Conservation (phyloP, 768 basidiomycete genomes). For the Coprinopsis sp. region DNA sequence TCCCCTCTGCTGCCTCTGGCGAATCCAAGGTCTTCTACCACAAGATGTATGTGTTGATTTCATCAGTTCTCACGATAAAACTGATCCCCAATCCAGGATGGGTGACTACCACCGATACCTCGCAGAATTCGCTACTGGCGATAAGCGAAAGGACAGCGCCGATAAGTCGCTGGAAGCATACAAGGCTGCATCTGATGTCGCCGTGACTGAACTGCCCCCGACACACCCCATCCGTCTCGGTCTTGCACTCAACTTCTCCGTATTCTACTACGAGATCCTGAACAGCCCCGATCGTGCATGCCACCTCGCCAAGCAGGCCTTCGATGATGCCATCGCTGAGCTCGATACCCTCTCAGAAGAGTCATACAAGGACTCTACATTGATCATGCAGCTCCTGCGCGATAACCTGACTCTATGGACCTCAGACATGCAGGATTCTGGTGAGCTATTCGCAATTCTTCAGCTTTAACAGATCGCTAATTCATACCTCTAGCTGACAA, state of each 20-base stretch:
- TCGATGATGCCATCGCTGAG: constrained; percentile 98
- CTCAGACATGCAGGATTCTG: constrained; percentile 93
- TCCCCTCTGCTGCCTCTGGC: constrained; percentile 92
- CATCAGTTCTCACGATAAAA: constrained; percentile 3
- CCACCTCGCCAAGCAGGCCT: constrained; percentile 98
- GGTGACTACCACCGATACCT: constrained; percentile 99
- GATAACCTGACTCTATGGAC: constrained; percentile 99
- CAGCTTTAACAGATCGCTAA: constrained; percentile 7
- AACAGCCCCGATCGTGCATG: constrained; percentile 98
- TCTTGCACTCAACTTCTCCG: constrained; percentile 98
- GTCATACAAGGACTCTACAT: constrained; percentile 98
- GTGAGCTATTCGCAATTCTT: constrained; percentile 36
- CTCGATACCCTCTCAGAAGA: constrained; percentile 98
- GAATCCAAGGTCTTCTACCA: constrained; percentile 99
- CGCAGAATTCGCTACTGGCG: constrained; percentile 96
- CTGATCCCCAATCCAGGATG: constrained; percentile 62
- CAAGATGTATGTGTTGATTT: constrained; percentile 72
- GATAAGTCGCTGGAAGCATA: constrained; percentile 97
- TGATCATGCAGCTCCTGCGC: constrained; percentile 94
- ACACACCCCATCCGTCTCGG: constrained; percentile 99
- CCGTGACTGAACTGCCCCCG: constrained; percentile 89
- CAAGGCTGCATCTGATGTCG: constrained; percentile 97
- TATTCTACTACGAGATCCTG: constrained; percentile 99
- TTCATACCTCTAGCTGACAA: constrained; percentile 49
- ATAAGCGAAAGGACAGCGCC: constrained; percentile 94